A percentile compares a stretch with the other conserved stretches of the same genome.
Evolutionary conservation across 176 grass and related monocot species (phyloP).

Genomic region (Thinopyrum elongatum): DNA sequence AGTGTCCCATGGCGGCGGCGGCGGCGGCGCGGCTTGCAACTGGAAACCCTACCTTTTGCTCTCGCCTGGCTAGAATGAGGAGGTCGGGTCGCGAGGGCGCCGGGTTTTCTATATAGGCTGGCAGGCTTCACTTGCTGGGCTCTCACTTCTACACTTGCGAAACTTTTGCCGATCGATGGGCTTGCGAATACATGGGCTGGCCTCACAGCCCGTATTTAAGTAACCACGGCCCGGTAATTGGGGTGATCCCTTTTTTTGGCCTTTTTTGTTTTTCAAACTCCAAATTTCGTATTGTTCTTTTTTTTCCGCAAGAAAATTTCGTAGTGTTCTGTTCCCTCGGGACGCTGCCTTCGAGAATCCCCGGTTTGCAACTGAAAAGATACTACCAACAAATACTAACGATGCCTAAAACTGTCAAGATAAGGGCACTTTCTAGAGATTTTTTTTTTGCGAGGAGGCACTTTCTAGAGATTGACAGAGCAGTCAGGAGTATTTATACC

Average conservation of each 20-base stretch:
- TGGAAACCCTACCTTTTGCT: constrained; percentile 34
- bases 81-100: background rate
- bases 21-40: background rate
- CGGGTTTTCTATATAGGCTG: constrained; percentile 11
- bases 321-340: too few relatives aligned
- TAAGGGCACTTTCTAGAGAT: too few relatives aligned
- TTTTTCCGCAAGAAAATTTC: too few relatives aligned
- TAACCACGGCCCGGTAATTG: background rate
- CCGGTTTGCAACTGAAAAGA: too few relatives aligned
- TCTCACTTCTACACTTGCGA: background rate
- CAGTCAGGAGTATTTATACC: too few relatives aligned
- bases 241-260: background rate
- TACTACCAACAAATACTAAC: too few relatives aligned
- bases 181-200: background rate
- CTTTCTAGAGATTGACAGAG: too few relatives aligned
- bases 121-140: background rate
- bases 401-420: too few relatives aligned
- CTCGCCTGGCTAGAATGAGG: background rate
- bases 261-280: background rate
- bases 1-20: constrained; percentile 57
- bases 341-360: too few relatives aligned
- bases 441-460: too few relatives aligned
- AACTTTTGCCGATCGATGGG: background rate
- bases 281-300: background rate
- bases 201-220: background rate